Percentiles rank a stretch among this genome's conserved stretches.
phyloP scores from a whole-genome alignment of 768 basidiomycete genomes.

The Lyophyllum semitale region DNA sequence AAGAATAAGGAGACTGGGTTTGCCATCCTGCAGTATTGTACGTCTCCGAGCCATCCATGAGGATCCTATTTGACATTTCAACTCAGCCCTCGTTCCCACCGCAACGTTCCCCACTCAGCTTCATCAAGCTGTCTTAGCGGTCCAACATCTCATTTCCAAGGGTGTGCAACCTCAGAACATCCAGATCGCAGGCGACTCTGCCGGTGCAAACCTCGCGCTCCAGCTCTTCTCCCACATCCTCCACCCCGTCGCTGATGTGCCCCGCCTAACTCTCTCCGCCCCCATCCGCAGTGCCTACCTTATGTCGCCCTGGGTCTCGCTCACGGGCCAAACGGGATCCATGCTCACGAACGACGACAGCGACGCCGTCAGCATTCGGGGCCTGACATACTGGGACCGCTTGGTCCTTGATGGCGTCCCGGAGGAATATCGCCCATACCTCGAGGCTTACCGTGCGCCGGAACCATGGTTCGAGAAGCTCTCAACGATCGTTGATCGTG shows the following conservation, averaged over 20 bases:
- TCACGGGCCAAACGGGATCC: slow-evolving; percentile 15
- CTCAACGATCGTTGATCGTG: slow-evolving; percentile 29
- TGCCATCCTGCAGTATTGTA: slow-evolving; percentile 27
- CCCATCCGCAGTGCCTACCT: slow-evolving; percentile 26
- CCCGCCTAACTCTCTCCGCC: slow-evolving; percentile 12
- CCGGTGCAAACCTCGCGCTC: slow-evolving; percentile 31
- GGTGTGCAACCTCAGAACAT: slow-evolving; percentile 28
- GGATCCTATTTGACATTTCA: background rate
- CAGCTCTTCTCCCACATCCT: slow-evolving; percentile 30
- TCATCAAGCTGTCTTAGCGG: slow-evolving; percentile 22
- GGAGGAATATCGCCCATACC: slow-evolving; percentile 25
- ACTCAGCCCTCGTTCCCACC: slow-evolving; percentile 24
- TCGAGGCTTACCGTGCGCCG: slow-evolving; percentile 32
- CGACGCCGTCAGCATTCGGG: slow-evolving; percentile 18
- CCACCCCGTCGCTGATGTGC: slow-evolving; percentile 23
- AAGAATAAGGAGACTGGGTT: slow-evolving; percentile 21
- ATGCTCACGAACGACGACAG: slow-evolving; percentile 11
- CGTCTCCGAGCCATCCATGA: background rate
- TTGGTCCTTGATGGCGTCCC: slow-evolving; percentile 17
- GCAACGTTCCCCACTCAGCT: slow-evolving; percentile 30
- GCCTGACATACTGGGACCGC: slow-evolving; percentile 16
- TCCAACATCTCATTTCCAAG: slow-evolving; percentile 27
- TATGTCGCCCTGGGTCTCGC: slow-evolving; percentile 33
- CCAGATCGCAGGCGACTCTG: slow-evolving; percentile 33
- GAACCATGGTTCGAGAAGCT: slow-evolving; percentile 34